Conservation (phyloP, 345 rosid species). For the Salix dunnii region DNA sequence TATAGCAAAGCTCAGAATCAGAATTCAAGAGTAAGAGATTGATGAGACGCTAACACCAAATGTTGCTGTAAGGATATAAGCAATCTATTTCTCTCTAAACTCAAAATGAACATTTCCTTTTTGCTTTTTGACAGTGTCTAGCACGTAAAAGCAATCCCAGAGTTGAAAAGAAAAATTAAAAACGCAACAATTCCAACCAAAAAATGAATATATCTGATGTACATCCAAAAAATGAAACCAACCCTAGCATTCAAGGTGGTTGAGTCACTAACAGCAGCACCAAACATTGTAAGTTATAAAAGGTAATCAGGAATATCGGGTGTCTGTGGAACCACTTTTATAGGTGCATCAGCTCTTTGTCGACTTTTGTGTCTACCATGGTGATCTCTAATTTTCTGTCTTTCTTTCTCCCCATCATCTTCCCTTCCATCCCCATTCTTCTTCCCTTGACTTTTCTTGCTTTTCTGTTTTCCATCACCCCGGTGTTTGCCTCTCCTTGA, state of each 20-base stretch:
- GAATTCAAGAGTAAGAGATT: not conserved
- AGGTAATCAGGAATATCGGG: conserved; percentile 73
- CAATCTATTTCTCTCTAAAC: not conserved
- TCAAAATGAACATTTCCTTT: not conserved
- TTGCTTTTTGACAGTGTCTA: not conserved
- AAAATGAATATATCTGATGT: not conserved
- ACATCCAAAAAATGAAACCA: not conserved
- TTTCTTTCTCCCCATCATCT: conserved; percentile 36
- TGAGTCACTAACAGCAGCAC: not conserved
- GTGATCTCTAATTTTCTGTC: conserved; percentile 45
- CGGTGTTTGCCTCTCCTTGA: conserved; percentile 50
- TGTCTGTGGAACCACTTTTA: conserved; percentile 33
- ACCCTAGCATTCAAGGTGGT: conserved; percentile 2
- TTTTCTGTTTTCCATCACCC: conserved; percentile 50
- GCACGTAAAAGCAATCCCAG: not conserved
- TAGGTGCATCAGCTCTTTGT: conserved; percentile 40
- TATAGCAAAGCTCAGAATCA: not conserved
- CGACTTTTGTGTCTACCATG: conserved; percentile 51
- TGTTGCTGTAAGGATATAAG: not conserved
- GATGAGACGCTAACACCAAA: not conserved
- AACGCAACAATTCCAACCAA: not conserved
- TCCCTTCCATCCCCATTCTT: conserved; percentile 37
- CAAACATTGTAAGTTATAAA: conserved; percentile 32
- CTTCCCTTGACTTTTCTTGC: conserved; percentile 35
- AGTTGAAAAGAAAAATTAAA: not conserved